Evolutionary conservation across 108 stramenopile species (phyloP).

Genomic region (Mediolabrus comicus): DNA sequence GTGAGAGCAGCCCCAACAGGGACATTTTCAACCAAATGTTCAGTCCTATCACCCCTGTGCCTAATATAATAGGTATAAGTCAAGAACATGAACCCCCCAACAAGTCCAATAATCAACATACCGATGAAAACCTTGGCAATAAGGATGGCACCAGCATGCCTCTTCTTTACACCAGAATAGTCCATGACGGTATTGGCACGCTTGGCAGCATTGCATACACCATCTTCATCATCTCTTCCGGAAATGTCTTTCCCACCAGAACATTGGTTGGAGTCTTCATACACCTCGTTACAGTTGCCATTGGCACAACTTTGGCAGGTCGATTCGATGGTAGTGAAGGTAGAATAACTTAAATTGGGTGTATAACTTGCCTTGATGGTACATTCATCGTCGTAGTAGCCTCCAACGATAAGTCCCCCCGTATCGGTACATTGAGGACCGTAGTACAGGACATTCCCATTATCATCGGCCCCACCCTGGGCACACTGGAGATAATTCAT

Average conservation of each 20-base stretch:
- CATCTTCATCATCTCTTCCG: slow-evolving; percentile 34
- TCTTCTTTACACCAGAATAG: slow-evolving; percentile 39
- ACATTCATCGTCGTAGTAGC: slow-evolving; percentile 66
- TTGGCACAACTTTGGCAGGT: slow-evolving; percentile 42
- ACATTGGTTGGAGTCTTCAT: slow-evolving; percentile 49
- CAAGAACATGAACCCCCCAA: slow-evolving; percentile 30
- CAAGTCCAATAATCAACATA: slow-evolving; percentile 13
- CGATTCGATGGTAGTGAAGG: slow-evolving; percentile 38
- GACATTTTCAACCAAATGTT: not conserved
- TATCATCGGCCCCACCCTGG: slow-evolving; percentile 39
- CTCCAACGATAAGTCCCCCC: slow-evolving; percentile 45
- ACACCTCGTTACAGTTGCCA: slow-evolving; percentile 38
- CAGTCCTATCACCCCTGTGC: slow-evolving; percentile 38
- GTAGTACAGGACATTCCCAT: slow-evolving; percentile 53
- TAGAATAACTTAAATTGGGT: slow-evolving; percentile 39
- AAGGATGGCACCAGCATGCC: slow-evolving; percentile 13
- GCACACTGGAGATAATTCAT: slow-evolving; percentile 49
- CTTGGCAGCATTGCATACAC: slow-evolving; percentile 44
- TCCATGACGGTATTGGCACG: slow-evolving; percentile 28
- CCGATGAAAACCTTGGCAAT: slow-evolving; percentile 33
- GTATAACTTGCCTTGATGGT: slow-evolving; percentile 47
- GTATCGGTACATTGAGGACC: slow-evolving; percentile 47
- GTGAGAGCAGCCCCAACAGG: not conserved
- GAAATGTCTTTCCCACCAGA: slow-evolving; percentile 36
- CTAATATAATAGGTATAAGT: slow-evolving; percentile 62